phyloP scores from a whole-genome alignment of 148 eudicot genomes.

The Rhododendron williamsianum region DNA sequence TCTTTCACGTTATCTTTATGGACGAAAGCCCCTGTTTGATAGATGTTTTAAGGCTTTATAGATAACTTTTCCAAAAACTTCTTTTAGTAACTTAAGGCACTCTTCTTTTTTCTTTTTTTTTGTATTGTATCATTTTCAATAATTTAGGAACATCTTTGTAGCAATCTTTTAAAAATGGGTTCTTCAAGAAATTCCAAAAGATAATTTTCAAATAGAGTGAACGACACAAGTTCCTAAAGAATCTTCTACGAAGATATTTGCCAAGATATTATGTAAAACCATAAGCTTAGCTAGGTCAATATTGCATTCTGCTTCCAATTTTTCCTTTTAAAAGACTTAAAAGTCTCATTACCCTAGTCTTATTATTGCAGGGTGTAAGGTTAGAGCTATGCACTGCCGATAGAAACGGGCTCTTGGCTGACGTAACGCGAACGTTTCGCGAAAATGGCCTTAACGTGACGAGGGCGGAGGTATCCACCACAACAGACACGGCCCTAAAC shows the following conservation, averaged over 20 bases:
- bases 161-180: background rate
- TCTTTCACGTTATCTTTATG: background rate
- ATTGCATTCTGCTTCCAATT: background rate
- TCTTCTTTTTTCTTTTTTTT: background rate
- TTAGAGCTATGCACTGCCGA: slow-evolving; percentile 65
- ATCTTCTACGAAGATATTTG: background rate
- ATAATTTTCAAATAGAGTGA: background rate
- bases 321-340: background rate
- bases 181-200: background rate
- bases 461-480: slow-evolving; percentile 80
- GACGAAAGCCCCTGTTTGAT: background rate
- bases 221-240: background rate
- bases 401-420: slow-evolving; percentile 60
- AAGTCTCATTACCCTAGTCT: background rate
- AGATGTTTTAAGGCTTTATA: background rate
- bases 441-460: slow-evolving; percentile 86
- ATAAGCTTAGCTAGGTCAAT: background rate
- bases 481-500: slow-evolving; percentile 47
- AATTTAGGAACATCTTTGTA: background rate
- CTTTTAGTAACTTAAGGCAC: background rate
- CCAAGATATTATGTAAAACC: background rate
- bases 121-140: background rate
- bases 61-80: background rate
- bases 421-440: slow-evolving; percentile 75
- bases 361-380: slow-evolving; percentile 64